Base-by-base conservation (phyloP, 805 yeast genomes). In the Wickerhamomyces strasburgensis region DNA sequence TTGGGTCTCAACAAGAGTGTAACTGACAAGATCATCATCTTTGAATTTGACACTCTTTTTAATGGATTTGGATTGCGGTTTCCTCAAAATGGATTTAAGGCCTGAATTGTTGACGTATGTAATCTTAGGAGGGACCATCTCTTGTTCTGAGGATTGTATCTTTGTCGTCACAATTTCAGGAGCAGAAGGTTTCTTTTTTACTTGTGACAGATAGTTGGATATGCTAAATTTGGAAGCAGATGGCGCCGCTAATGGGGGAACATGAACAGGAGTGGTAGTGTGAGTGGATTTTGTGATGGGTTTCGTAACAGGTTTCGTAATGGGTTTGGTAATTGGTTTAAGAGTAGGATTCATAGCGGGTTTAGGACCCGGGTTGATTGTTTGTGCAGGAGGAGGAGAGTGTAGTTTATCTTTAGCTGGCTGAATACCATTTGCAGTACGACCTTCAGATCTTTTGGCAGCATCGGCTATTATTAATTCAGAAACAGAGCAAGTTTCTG, bases 21-120 rank as follows among this genome's bases (percentile, higher is more conserved):
- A n/a, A n/a, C n/a, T n/a, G n/a, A 24, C 14, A 5, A 10, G 7
- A 5, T 29, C 26, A 19, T 29, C 25, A 8, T 14, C 27, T 23
- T 29, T 29, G 29, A 34, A 34, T 6, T 13, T 11, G 16, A 34
- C 38, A 5, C 24, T 29, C 13, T 7, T 15, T 5, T 14, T 34
- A 25, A 28, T 28, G 5, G 15, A 6, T 10, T 29, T 28, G 15
- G 32, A 28, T 14, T 13, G 13, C 11, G 26, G 17, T 4, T 9
- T 21, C 21, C 19, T 34, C 27, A 34, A 23, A 23, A 34, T 34
- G 15, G 32, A 21, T 15, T 34, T 34, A 25, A 34, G 2, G 3
- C 31, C 29, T n/a, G 30, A 14, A 13, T n/a, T 27, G 19, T 27
- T 27, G 5, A 27, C 17, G 14, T 27, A 27, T 26, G 29, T 10